These are phyloP conservation scores for Plenodomus tracheiphilus DNA, from an alignment of 2,329 filamentous ascomycete genomes.

Conservation along the genomic window DNA sequence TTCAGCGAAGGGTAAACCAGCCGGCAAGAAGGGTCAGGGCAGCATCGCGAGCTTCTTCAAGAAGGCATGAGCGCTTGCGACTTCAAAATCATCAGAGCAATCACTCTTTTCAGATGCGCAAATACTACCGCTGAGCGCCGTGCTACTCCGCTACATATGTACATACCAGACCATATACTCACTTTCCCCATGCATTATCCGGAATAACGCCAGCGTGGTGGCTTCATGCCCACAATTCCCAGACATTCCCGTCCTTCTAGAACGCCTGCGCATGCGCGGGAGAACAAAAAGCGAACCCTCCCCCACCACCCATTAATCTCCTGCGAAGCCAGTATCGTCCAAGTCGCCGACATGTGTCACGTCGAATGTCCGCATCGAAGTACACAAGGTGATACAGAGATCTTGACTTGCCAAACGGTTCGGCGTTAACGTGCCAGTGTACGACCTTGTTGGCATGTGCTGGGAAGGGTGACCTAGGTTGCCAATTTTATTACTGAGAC, in stretches of 20 bases:
- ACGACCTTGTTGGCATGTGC: conserved; percentile 1
- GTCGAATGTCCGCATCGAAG: not conserved
- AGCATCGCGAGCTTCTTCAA: conserved; percentile 92
- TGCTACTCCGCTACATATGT: not conserved
- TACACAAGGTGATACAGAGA: conserved; percentile 9
- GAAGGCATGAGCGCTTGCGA: conserved; percentile 61
- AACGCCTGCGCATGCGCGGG: not conserved
- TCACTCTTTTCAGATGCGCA: not conserved
- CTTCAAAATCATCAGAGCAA: not conserved
- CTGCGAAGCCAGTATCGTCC: conserved; percentile 2
- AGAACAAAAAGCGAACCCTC: not conserved
- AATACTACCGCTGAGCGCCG: not conserved
- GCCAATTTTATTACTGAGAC: not conserved
- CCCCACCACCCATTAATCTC: not conserved
- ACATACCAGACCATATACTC: not conserved
- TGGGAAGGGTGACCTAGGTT: not conserved
- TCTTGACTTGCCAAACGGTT: conserved; percentile 12
- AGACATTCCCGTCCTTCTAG: not conserved
- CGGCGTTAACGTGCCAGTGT: conserved; percentile 6
- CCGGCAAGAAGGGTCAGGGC: conserved; percentile 62
- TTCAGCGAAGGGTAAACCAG: conserved; percentile 59
- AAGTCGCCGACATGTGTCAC: conserved; percentile 11
- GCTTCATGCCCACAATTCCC: not conserved
- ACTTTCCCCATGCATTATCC: not conserved
- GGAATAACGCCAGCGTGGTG: not conserved